Evolutionary conservation across 2,329 filamentous ascomycete species (phyloP).

Genomic region (Tolypocladium inflatum): DNA sequence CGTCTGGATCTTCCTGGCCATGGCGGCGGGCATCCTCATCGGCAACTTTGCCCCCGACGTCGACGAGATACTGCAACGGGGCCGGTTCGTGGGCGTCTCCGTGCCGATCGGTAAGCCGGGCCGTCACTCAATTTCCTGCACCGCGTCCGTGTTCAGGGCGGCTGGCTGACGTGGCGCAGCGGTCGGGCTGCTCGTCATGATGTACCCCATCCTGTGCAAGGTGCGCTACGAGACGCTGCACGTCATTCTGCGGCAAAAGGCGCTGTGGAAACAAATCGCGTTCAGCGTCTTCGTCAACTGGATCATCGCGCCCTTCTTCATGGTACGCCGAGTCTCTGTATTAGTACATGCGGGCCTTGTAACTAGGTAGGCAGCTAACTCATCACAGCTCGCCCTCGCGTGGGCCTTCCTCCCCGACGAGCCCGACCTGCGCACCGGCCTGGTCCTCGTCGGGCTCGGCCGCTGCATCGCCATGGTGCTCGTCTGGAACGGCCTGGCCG

Average conservation of each 20-base stretch:
- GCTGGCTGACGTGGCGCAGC: conserved; percentile 34
- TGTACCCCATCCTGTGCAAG: conserved; percentile 89
- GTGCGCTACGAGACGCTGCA: conserved; percentile 71
- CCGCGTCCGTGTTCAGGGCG: too few species aligned
- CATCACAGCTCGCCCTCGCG: conserved; percentile 48
- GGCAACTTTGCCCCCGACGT: conserved; percentile 63
- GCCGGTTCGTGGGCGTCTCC: conserved; percentile 61
- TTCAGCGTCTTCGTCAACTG: conserved; percentile 75
- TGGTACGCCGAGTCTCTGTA: conserved; percentile 56
- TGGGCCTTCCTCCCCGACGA: conserved; percentile 60
- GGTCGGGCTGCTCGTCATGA: conserved; percentile 78
- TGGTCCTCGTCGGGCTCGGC: conserved; percentile 76
- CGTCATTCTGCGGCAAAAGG: conserved; percentile 47
- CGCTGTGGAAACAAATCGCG: conserved; percentile 68
- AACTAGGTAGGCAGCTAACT: too few species aligned
- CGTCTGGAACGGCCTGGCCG: conserved; percentile 64
- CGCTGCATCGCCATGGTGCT: conserved; percentile 82
- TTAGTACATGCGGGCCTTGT: too few species aligned
- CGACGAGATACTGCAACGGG: conserved; percentile 54
- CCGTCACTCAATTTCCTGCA: too few species aligned
- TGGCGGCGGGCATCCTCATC: conserved; percentile 64
- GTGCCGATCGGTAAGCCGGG: conserved; percentile 47
- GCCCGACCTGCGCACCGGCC: conserved; percentile 48
- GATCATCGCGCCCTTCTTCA: conserved; percentile 72
- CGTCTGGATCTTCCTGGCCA: conserved; percentile 70